These are phyloP conservation scores for Vararia minispora DNA, from an alignment of 768 basidiomycete species.

Conservation along the genomic window DNA sequence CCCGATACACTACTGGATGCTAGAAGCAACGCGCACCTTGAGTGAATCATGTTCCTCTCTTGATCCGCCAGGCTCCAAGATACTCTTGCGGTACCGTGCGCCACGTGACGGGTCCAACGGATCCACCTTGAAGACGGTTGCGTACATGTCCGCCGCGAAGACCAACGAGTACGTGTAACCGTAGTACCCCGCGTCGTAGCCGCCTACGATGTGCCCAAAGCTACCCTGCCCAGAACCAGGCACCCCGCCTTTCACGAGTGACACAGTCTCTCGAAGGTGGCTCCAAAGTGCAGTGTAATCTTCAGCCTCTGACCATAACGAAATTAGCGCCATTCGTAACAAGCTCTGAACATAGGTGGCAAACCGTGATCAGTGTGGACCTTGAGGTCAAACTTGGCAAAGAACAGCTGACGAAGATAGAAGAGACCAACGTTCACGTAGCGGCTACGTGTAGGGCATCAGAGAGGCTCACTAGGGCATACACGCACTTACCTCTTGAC, in stretches of 20 bases:
- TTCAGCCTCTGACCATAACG: conserved; percentile 30
- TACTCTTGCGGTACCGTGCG: conserved; percentile 60
- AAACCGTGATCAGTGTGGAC: conserved; percentile 61
- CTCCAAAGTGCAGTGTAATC: conserved; percentile 82
- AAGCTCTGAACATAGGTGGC: conserved; percentile 3
- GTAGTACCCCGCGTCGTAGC: conserved; percentile 64
- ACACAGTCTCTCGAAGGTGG: conserved; percentile 53
- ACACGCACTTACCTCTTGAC: conserved; percentile 48
- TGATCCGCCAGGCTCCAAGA: conserved; percentile 64
- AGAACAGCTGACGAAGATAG: conserved; percentile 78
- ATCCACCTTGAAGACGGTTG: conserved; percentile 71
- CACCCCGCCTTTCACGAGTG: conserved; percentile 52
- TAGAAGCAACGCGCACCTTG: conserved; percentile 30
- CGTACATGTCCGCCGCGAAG: conserved; percentile 49
- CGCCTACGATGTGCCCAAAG: conserved; percentile 71
- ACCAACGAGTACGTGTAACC: conserved; percentile 67
- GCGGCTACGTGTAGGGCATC: conserved; percentile 19
- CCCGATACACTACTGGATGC: background rate
- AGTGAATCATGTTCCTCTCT: conserved; percentile 76
- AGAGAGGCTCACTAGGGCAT: background rate
- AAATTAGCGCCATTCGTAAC: background rate
- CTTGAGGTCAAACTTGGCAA: conserved; percentile 68
- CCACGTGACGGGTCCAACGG: conserved; percentile 64
- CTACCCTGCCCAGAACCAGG: conserved; percentile 58
- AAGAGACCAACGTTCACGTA: conserved; percentile 78